Evolutionary conservation across 345 rosid species (phyloP), one percentile per base, ranked within the genome.

Genomic region (Eutrema heterophyllum): DNA sequence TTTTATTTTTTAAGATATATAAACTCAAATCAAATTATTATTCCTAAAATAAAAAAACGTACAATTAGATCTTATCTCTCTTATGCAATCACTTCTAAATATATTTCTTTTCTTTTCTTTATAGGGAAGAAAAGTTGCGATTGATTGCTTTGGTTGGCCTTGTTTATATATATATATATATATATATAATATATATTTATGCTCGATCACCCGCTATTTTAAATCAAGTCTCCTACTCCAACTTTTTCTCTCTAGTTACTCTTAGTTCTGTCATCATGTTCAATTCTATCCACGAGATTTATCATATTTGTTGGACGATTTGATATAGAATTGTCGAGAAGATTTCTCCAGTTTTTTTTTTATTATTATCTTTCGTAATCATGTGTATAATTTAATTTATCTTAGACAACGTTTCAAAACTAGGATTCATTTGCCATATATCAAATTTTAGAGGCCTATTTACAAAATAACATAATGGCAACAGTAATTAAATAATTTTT

Each of bases 101-200:
- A 33, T 60, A 59, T 36, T 5, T 59, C 29, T 30, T 30, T 38
- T 33, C 7, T 0, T 12, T 68, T 48, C 18, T 38, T 32, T 45
- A 50, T 46, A 58, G 18, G 21, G 15, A 38, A 18, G 68, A 41
- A 51, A 68, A 67, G 5, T 59, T 67, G 16, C 21, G 39, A 61
- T 61, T 61, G 57, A 45, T 76, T 69, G 74, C 24, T 61, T 15
- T 69, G 44, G 68, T 69, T 75, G 74, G 68, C 79, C 64, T 52
- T 64, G 26, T 32, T 3, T 30, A 6, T 35, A 5, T 18, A 30
- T 41, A n/a, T n/a, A n/a, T n/a, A n/a, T n/a, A n/a, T n/a, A n/a
- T n/a, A n/a, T n/a, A 35, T 33, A 43, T 54, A n/a, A n/a, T n/a
- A n/a, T n/a, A 35, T 33, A 43, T 54, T 8, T 71, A 51, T 61